These are phyloP conservation scores for Venturia nashicola DNA, from an alignment of 2,329 filamentous ascomycete species.

Conservation along the genomic window DNA sequence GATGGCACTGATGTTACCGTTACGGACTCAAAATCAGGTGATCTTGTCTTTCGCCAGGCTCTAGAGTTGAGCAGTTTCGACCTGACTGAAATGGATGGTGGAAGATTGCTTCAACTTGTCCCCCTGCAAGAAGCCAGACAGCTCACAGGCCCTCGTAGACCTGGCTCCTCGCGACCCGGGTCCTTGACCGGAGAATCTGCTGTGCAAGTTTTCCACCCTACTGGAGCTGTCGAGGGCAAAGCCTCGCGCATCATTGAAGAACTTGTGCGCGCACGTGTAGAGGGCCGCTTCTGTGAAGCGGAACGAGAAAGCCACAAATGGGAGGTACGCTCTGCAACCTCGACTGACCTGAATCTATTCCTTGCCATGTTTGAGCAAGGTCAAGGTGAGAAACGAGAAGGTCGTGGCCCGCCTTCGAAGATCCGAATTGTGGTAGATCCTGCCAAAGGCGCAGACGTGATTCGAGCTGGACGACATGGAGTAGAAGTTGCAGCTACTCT, in stretches of 20 bases:
- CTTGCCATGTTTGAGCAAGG: slow-evolving; percentile 48
- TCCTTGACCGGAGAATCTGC: slow-evolving; percentile 2
- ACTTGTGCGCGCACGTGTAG: slow-evolving; percentile 71
- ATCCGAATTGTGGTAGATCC: slow-evolving; percentile 65
- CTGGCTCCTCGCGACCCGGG: slow-evolving; percentile 7
- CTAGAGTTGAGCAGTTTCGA: slow-evolving; percentile 53
- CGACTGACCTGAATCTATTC: slow-evolving; percentile 39
- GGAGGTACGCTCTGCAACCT: slow-evolving; percentile 59
- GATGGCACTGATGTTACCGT: slow-evolving; percentile 58
- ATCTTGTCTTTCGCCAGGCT: slow-evolving; percentile 58
- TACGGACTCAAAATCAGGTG: slow-evolving; percentile 35
- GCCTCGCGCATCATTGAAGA: slow-evolving; percentile 72
- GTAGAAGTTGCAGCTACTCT: slow-evolving; percentile 61
- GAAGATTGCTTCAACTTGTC: slow-evolving; percentile 51
- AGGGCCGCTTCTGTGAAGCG: slow-evolving; percentile 70
- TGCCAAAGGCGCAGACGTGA: slow-evolving; percentile 41
- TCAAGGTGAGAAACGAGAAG: slow-evolving; percentile 43
- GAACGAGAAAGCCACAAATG: slow-evolving; percentile 72
- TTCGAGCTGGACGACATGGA: slow-evolving; percentile 36
- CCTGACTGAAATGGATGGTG: slow-evolving; percentile 60
- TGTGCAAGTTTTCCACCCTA: slow-evolving; percentile 47
- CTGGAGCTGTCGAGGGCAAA: slow-evolving; percentile 66
- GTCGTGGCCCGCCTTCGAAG: slow-evolving; percentile 53
- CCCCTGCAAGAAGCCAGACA: slow-evolving; percentile 12
- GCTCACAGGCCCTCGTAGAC: background rate